Base-by-base conservation (phyloP, 495 filamentous ascomycete genomes). In the Podospora pseudocomata region DNA sequence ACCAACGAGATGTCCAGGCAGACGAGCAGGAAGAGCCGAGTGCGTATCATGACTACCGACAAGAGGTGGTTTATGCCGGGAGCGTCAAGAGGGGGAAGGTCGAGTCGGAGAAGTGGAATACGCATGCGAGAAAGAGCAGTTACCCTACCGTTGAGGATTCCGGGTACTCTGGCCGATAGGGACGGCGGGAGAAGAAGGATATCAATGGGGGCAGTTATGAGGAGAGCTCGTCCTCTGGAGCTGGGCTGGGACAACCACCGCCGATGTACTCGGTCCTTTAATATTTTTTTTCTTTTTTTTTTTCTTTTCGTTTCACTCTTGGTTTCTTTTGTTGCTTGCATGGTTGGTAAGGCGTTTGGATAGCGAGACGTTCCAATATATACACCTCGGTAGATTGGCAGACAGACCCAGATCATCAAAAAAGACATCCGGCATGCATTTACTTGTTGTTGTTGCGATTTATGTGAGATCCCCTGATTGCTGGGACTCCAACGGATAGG, bases 71-170 rank as follows among this genome's bases (percentile, higher is more conserved):
- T 0, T 76, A 73, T 65, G 64, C 72, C 1, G 75, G 75, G 27
- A 70, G 57, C 16, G 75, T 76, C 18, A 70, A 68, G 6, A 30
- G 58, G 19, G 72, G 72, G 9, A 64, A 68, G 66, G 55, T 70
- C 16, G 67, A 64, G 19, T 19, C 67, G 11, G 60, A 62, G 44
- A 65, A 67, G 64, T 76, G 67, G 59, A 71, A 72, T 60, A 70
- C 66, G 34, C 75, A 75, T 60, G 67, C 67, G 2, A 65, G 74
- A 53, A 77, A 75, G 69, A 77, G 74, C 69, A 76, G 75, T 56
- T 70, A 77, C 39, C 75, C 75, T 26, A 69, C 74, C 55, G 66
- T 73, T 20, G 71, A 74, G 34, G 65, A 65, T 13, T 44, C 59
- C 30, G 59, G 59, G 30, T 49, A 62, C 65, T 16, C 65, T 34